Evolutionary conservation across 495 filamentous ascomycete genomes (phyloP), one percentile per base, ranked within the genome.

Genomic region (Penicillium ochrochloron): DNA sequence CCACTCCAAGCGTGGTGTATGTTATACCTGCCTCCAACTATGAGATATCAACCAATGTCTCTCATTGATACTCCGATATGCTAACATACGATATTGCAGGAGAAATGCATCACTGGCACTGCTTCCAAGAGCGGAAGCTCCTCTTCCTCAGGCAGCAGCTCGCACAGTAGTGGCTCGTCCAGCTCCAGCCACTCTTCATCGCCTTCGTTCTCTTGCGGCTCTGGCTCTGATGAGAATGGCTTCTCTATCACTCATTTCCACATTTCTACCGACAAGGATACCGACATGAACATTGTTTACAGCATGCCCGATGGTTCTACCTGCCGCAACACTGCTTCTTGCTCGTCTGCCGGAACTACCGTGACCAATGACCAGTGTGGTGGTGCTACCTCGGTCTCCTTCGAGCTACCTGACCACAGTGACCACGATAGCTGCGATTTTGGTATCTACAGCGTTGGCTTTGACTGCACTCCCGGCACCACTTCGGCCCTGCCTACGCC

Each of bases 301-400:
- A 80, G 80, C 70, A 94, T 96, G 91, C 85, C 88, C 3, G 90
- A 93, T 73, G 89, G 88, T 61, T 87, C 86, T 44, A 84, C 78
- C 61, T 97, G 94, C 86, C 91, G 88, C 76, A 88, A 93, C 75
- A 86, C 83, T 42, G 79, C 84, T 59, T 67, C 77, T 33, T 95
- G 91, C 84, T 82, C 79, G 57, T 76, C 84, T 53, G 79, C 80
- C 27, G 91, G 90, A 70, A 86, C 87, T 56, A 83, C 80, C 57
- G 82, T 97, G 66, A 75, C 83, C 75, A 97, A 97, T 82, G 85
- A 82, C 63, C 92, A 97, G 81, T 97, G 94, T 75, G 94, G 93
- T 84, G 93, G 94, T 78, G 94, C 94, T 61, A 90, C 83, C 70
- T 84, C 84, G 25, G 92, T 97, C 37, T 86, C 85, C 39, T 88